Evolutionary conservation across 495 filamentous ascomycete species (phyloP).

Genomic region (Hapsidospora chrysogenum): DNA sequence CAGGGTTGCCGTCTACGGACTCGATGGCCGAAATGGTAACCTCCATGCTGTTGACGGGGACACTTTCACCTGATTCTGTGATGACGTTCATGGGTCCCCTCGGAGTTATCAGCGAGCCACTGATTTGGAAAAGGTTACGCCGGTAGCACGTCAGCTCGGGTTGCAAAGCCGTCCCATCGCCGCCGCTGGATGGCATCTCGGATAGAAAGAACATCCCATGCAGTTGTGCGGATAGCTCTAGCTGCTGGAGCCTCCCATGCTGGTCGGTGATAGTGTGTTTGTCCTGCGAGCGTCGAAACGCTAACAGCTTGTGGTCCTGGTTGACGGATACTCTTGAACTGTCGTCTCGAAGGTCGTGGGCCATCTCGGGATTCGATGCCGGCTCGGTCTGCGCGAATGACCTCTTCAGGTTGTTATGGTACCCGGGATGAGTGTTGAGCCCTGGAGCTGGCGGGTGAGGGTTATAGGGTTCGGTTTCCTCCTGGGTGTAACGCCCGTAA

Average conservation of each 20-base stretch:
- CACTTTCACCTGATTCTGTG: constrained; percentile 65
- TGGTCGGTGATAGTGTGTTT: constrained; percentile 39
- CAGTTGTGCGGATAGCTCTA: constrained; percentile 61
- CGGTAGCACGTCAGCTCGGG: constrained; percentile 85
- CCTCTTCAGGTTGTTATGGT: constrained; percentile 36
- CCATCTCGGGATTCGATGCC: constrained; percentile 32
- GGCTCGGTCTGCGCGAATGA: constrained; percentile 26
- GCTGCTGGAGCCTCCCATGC: constrained; percentile 35
- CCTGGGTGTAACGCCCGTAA: constrained; percentile 22
- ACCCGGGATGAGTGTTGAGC: constrained; percentile 19
- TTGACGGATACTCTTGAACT: constrained; percentile 32
- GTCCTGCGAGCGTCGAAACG: constrained; percentile 33
- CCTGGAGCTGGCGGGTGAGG: constrained; percentile 27
- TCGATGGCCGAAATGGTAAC: constrained; percentile 74
- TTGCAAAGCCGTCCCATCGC: constrained; percentile 47
- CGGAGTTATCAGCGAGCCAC: constrained; percentile 67
- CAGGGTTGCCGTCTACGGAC: constrained; percentile 74
- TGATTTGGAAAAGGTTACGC: constrained; percentile 83
- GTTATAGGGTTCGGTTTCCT: constrained; percentile 27
- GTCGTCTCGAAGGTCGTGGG: constrained; percentile 36
- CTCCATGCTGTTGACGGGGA: constrained; percentile 66
- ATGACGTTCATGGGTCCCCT: constrained; percentile 55
- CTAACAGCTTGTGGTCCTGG: constrained; percentile 39
- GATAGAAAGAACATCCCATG: constrained; percentile 96
- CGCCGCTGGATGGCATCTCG: constrained; percentile 57